These are phyloP conservation scores for Cladorrhinum sp. DNA, from an alignment of 2,329 filamentous ascomycete species.

Conservation along the genomic window DNA sequence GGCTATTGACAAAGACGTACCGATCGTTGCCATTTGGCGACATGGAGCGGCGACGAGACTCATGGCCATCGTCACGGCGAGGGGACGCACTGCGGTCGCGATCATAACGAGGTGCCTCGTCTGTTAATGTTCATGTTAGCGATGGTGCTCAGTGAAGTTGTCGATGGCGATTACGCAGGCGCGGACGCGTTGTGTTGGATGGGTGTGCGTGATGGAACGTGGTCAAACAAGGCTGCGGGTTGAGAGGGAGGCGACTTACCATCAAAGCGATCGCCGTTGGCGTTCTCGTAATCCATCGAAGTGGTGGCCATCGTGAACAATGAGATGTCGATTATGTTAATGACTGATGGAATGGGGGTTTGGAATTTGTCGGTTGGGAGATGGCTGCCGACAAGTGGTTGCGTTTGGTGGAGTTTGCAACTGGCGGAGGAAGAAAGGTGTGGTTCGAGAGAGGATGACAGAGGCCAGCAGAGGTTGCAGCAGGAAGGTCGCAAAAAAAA, in stretches of 20 bases:
- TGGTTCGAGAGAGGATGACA: conserved; percentile 5
- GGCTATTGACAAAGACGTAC: conserved; percentile 34
- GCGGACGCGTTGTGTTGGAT: neutral
- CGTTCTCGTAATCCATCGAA: conserved; percentile 68
- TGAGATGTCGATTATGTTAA: neutral
- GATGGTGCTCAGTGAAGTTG: conserved; percentile 9
- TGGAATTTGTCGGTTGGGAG: neutral
- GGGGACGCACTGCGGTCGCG: conserved; percentile 65
- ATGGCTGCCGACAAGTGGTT: conserved; percentile 2
- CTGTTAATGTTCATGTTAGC: conserved; percentile 36
- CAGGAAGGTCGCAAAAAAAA: conserved; percentile 2
- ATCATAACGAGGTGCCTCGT: conserved; percentile 64
- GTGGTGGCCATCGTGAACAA: conserved; percentile 55
- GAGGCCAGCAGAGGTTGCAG: neutral
- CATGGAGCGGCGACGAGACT: conserved; percentile 58
- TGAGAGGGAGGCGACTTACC: conserved; percentile 43
- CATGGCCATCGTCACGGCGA: conserved; percentile 61
- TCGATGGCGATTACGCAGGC: neutral
- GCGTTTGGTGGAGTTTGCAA: conserved; percentile 2
- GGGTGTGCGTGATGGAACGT: neutral
- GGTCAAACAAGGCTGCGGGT: neutral
- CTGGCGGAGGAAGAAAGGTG: neutral
- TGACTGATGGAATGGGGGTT: conserved; percentile 8
- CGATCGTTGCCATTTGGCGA: conserved; percentile 57
- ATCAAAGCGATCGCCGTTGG: conserved; percentile 65